phyloP scores from a whole-genome alignment of 208 protist species.

The Ichthyophonus hoferi region DNA sequence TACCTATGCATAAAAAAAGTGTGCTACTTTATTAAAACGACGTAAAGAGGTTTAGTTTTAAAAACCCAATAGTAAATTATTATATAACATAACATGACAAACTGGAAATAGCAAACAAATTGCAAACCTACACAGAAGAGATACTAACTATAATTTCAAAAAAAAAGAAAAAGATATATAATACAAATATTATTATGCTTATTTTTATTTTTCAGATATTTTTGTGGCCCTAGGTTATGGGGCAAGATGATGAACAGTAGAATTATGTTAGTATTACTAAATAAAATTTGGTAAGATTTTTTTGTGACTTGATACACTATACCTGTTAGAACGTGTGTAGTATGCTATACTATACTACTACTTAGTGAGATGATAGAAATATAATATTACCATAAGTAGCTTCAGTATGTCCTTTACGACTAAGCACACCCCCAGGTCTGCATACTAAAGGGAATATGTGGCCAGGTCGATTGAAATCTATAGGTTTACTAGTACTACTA shows the following conservation, averaged over 20 bases:
- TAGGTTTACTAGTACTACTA: not conserved
- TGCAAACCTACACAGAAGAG: not conserved
- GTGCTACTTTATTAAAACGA: slow-evolving; percentile 16
- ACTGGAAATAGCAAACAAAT: no score
- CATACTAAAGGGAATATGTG: slow-evolving; percentile 58
- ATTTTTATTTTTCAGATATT: no score
- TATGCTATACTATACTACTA: not conserved
- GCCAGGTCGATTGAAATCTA: slow-evolving; percentile 51
- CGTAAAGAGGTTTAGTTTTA: not conserved
- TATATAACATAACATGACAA: not conserved
- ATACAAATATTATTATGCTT: no score
- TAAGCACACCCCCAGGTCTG: slow-evolving; percentile 38
- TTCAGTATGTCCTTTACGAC: slow-evolving; percentile 55
- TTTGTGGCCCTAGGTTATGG: not conserved
- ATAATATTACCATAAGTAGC: slow-evolving; percentile 41
- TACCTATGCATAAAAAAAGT: slow-evolving; percentile 10
- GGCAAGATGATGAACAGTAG: not conserved
- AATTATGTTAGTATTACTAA: not conserved
- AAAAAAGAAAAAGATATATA: no score
- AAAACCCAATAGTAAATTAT: not conserved
- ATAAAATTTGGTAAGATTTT: no score
- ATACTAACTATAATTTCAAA: no score
- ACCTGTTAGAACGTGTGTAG: not conserved
- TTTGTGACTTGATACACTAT: not conserved
- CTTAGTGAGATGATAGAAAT: not conserved